Conservation (phyloP, 169 alveolate genomes). For the Eimeria nieschulzi region DNA sequence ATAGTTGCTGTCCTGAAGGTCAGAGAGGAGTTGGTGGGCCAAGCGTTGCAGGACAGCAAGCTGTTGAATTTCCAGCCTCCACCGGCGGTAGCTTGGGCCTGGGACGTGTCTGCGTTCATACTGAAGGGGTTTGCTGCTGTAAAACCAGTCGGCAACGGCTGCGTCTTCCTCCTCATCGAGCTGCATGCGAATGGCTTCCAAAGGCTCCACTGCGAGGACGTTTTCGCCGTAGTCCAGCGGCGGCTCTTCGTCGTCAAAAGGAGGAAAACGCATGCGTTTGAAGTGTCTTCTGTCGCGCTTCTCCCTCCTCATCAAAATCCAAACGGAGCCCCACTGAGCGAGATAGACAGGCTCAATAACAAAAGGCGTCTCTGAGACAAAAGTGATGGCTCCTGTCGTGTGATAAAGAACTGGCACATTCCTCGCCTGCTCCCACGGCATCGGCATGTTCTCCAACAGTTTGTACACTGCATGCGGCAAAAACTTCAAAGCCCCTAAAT, state of each 20-base stretch:
- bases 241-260: constrained; percentile 99
- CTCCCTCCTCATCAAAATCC: constrained; percentile 99
- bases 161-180: constrained; percentile 98
- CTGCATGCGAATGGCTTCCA: constrained; percentile 98
- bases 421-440: constrained; percentile 98
- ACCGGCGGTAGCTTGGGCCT: constrained; percentile 94
- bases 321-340: constrained; percentile 99
- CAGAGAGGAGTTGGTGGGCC: constrained; percentile 97
- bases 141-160: constrained; percentile 98
- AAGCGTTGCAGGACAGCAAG: constrained; percentile 98
- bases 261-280: constrained; percentile 99
- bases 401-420: constrained; percentile 97
- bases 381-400: constrained; percentile 99
- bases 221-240: constrained; percentile 99
- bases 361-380: constrained; percentile 98
- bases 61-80: constrained; percentile 96
- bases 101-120: constrained; percentile 82
- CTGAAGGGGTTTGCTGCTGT: constrained; percentile 82
- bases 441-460: constrained; percentile 97
- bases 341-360: constrained; percentile 99
- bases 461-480: constrained; percentile 99
- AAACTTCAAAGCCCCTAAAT: constrained; percentile 97
- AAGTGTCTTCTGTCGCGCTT: constrained; percentile 98
- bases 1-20: constrained; percentile 93
- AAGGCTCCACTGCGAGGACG: constrained; percentile 98